Base-by-base conservation (phyloP, 208 protist genomes). In the Acanthamoeba royreba region DNA sequence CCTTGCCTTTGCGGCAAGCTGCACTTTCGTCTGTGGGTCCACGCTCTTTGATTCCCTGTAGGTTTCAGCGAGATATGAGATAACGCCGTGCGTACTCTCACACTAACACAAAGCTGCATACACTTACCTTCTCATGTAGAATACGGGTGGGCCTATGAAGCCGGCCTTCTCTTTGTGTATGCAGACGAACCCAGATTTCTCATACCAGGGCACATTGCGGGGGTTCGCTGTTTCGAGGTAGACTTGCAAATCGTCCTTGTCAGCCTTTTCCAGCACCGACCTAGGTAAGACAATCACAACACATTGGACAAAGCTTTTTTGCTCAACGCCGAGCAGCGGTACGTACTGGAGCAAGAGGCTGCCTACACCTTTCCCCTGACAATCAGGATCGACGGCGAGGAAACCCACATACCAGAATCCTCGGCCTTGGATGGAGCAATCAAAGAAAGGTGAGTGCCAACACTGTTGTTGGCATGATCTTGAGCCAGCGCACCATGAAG, bases 341-440 rank as follows among this genome's bases (percentile, higher is more conserved):
- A 22, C 15, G 63, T 77, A 77, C 63, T 33, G 40, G 4, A 81
- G 69, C 7, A 81, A 19, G 4, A 81, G 19, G 69, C 69, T 81
- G 38, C 69, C 69, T 17, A 81, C 69, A 0, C 69, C 69, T 47
- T 81, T 33, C 8, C 69, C 69, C 40, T 81, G 69, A 25, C 69
- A 47, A 22, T 81, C 69, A 42, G 69, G 8, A 42, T 81, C 69
- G 25, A 81, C 69, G 2, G 69, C 69, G 40, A 81, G 22, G 40
- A 81, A 81, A 42, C 69, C 69, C 38, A 81, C 69, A 28, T 81
- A 81, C 69, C 69, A 81, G 33, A 81, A 81, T 13, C 69, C 69
- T 8, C 69, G 69, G 15, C 47, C 69, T 81, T 33, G 8, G 25
- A 47, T 9, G 58, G n/a, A 28, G 58, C 11, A 8, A 66, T 28